A percentile compares a stretch with the other conserved stretches of the same genome.
phyloP scores from a whole-genome alignment of 208 protist genomes.

The Trypanosoma cruzi region DNA sequence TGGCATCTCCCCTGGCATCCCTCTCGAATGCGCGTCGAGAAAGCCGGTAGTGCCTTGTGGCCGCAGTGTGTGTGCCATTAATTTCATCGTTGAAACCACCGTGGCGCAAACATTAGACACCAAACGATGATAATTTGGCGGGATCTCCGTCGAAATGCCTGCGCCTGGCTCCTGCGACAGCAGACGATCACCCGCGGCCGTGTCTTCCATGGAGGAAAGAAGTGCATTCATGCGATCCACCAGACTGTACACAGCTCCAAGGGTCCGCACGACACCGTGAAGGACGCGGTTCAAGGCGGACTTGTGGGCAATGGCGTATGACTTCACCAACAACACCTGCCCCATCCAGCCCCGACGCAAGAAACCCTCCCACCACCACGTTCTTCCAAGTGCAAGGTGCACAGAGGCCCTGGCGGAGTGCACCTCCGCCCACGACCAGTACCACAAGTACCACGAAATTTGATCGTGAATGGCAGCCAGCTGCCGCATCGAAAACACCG shows the following conservation, averaged over 20 bases:
- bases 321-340: conserved; percentile 28
- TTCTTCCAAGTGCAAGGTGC: conserved; percentile 43
- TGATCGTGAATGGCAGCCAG: conserved; percentile 52
- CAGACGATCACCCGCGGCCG: conserved; percentile 3
- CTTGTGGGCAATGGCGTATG: conserved; percentile 44
- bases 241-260: conserved; percentile 47
- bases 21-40: no score
- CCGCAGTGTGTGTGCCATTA: neutral
- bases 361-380: conserved; percentile 41
- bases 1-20: no score
- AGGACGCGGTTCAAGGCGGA: conserved; percentile 48
- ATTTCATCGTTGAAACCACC: conserved; percentile 3
- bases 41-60: no score
- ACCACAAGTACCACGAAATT: conserved; percentile 62
- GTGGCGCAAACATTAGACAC: neutral
- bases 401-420: conserved; percentile 42
- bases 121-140: neutral
- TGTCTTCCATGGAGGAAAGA: conserved; percentile 34
- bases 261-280: conserved; percentile 50
- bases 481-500: conserved; percentile 52
- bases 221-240: conserved; percentile 52
- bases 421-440: conserved; percentile 75
- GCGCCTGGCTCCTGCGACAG: neutral
- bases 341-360: conserved; percentile 26
- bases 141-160: neutral